Evolutionary conservation across 192 early-diverging fungal species (phyloP), one percentile per base, ranked within the genome.

Genomic region (Backusella parvicylindrica): DNA sequence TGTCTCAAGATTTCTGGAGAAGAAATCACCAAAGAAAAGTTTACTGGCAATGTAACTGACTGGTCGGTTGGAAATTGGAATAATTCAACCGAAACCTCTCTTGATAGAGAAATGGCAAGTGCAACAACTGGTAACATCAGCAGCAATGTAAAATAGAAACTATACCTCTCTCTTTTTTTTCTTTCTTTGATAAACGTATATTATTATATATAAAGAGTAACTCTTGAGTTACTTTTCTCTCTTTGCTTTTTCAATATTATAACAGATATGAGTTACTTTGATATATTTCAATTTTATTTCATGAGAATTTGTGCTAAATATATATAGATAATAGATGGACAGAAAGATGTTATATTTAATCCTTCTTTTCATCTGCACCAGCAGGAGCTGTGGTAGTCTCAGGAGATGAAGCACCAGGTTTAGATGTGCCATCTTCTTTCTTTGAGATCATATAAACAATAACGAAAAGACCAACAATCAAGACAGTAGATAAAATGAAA

Each of bases 1-100:
- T 87, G 92, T 2, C 80, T 95, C 1, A 93, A 92, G 73, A 87
- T 92, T 32, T 90, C 88, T 1, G 91, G 90, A 11, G 79, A 87
- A 21, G 95, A 95, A 64, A 71, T 94, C 0, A 67, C 82, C 7
- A 81, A 85, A 40, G 92, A 93, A 28, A 89, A 90, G 37, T 96
- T 89, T 81, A 84, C 82, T 26, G 91, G 86, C 15, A 77, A 79
- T 11, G 82, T 92, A 4, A 85, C 90, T 23, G 91, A 92, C 75
- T 93, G 90, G 92, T 87, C 89, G n/a, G 79, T 77, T 47, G 70
- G 74, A 32, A 47, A 77, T 21, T 76, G 74, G 74, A 65, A 8
- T 38, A 68, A 23, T 38, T 21, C 66, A 9, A 23, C 36, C 6
- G 66, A 68, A 36, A 37, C 21, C 36, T 68, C 64, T 33, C 64